These are phyloP conservation scores for Acanthamoeba sp. DNA, from an alignment of 208 protist genomes.

Conservation along the genomic window DNA sequence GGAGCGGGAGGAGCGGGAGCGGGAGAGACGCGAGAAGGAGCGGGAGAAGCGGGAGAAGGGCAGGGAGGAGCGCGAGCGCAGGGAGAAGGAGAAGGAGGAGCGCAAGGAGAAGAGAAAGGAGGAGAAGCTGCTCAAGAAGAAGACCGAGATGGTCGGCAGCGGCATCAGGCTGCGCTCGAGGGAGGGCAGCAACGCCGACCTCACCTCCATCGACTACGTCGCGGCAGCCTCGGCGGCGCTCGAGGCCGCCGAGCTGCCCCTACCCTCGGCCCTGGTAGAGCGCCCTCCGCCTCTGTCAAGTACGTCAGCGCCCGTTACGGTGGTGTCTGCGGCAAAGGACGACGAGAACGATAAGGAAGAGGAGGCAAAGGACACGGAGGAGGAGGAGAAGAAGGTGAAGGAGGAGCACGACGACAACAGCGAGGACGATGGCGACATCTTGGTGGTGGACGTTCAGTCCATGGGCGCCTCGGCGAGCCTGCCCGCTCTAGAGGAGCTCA, in stretches of 20 bases:
- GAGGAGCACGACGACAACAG: background rate
- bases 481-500: too few species aligned
- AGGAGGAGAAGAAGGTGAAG: background rate
- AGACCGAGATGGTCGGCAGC: background rate
- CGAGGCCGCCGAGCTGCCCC: constrained; percentile 5
- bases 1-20: background rate
- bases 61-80: background rate
- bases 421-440: background rate
- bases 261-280: background rate
- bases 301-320: background rate
- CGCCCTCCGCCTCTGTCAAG: background rate
- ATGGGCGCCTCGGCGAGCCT: background rate
- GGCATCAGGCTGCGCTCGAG: background rate
- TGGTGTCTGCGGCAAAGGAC: background rate
- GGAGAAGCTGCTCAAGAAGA: constrained; percentile 24
- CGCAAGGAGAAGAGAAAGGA: constrained; percentile 40
- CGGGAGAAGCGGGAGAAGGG: constrained; percentile 15
- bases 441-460: background rate
- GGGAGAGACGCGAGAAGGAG: background rate
- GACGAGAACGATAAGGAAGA: background rate
- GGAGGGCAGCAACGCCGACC: background rate
- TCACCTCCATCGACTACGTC: background rate
- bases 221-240: background rate
- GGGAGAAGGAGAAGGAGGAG: constrained; percentile 50
- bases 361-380: background rate